A percentile compares a stretch with the other conserved stretches of the same genome.
Conservation (phyloP, 164 flowering plant genomes). For the Dillenia turbinata region DNA sequence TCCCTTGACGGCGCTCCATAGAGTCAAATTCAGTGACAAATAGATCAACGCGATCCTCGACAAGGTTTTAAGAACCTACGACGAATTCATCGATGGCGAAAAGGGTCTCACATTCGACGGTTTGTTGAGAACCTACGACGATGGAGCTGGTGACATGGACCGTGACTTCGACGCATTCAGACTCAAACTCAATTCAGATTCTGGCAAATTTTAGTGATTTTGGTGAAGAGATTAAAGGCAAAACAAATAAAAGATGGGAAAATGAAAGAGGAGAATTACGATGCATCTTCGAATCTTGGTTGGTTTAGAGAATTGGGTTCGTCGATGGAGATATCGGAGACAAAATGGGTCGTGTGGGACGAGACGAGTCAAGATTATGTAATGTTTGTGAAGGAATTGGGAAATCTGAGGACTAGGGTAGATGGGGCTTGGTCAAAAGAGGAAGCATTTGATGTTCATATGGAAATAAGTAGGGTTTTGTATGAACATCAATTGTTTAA, state of each 20-base stretch:
- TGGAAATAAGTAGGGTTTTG: constrained; percentile 92
- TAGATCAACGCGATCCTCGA: constrained; percentile 93
- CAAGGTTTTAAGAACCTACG: constrained; percentile 89
- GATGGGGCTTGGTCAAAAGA: constrained; percentile 81
- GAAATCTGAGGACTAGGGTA: constrained; percentile 63
- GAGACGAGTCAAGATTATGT: constrained; percentile 73
- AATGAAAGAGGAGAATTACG: constrained; percentile 62
- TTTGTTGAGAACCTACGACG: constrained; percentile 85
- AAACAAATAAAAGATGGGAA: constrained; percentile 84
- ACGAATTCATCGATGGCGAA: constrained; percentile 80
- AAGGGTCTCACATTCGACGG: constrained; percentile 83
- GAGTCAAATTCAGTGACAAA: constrained; percentile 92
- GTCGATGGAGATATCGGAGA: constrained; percentile 59
- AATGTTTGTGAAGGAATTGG: constrained; percentile 71
- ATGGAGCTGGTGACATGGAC: constrained; percentile 98
- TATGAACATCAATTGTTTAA: constrained; percentile 83
- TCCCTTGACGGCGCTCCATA: constrained; percentile 28
- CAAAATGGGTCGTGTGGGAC: constrained; percentile 71
- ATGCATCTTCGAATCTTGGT: constrained; percentile 85
- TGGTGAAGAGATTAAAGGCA: constrained; percentile 70
- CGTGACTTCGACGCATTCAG: constrained; percentile 90
- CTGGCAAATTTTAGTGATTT: constrained; percentile 56
- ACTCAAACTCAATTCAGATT: constrained; percentile 38
- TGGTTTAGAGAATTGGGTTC: constrained; percentile 96
- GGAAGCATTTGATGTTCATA: constrained; percentile 95